A percentile compares a stretch with the other conserved stretches of the same genome.
Evolutionary conservation across 2,329 filamentous ascomycete genomes (phyloP).

Genomic region (Penicillium sp.): DNA sequence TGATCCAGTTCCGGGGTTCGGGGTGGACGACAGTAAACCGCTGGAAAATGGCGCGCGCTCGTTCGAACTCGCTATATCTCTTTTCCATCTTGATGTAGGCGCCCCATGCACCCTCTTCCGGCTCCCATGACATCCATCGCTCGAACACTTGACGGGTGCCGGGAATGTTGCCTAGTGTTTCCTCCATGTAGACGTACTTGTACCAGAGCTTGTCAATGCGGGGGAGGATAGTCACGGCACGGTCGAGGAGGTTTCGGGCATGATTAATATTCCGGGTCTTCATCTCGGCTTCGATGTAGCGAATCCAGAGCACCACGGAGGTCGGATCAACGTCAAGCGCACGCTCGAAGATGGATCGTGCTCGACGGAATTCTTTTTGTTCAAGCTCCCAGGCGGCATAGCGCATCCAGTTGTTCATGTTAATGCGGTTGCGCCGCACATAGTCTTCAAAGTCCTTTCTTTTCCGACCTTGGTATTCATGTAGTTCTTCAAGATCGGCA

Average conservation of each 20-base stretch:
- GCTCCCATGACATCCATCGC: conserved; percentile 97
- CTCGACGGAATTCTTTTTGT: conserved; percentile 91
- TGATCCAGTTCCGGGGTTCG: conserved; percentile 94
- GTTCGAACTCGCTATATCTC: conserved; percentile 81
- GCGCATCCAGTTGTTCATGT: conserved; percentile 98
- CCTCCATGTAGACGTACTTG: conserved; percentile 98
- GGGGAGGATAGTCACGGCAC: conserved; percentile 84
- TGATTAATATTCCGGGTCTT: conserved; percentile 92
- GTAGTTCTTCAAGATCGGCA: conserved; percentile 90
- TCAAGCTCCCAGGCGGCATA: conserved; percentile 97
- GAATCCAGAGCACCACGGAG: conserved; percentile 76
- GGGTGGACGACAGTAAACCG: conserved; percentile 87
- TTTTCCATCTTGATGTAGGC: conserved; percentile 97
- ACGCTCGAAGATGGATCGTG: conserved; percentile 85
- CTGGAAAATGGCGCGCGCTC: conserved; percentile 81
- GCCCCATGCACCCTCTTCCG: conserved; percentile 88
- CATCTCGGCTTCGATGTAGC: conserved; percentile 95
- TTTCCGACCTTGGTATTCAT: conserved; percentile 94
- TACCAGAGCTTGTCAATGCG: conserved; percentile 96
- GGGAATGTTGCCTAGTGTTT: conserved; percentile 88
- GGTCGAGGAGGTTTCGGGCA: conserved; percentile 84
- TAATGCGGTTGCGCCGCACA: conserved; percentile 85
- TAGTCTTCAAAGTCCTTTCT: conserved; percentile 96
- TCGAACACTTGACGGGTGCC: conserved; percentile 92
- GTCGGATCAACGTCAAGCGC: conserved; percentile 87